Evolutionary conservation across 192 early-diverging fungal species (phyloP).

Genomic region (Bifiguratus adelaidae): DNA sequence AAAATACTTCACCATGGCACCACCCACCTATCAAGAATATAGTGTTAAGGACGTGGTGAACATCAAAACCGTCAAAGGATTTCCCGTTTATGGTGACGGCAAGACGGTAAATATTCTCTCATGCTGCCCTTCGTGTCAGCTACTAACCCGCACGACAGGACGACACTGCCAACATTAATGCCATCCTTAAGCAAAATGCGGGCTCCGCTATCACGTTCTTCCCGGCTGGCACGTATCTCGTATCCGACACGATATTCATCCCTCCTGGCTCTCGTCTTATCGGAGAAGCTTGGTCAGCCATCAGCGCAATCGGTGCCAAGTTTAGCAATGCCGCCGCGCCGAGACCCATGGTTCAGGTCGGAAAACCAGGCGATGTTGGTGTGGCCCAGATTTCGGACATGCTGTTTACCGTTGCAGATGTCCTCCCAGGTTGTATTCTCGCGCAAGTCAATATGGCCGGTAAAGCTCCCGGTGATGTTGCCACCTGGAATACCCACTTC

Average conservation of each 20-base stretch:
- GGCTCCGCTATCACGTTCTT: slow-evolving; percentile 18
- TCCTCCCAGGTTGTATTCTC: slow-evolving; percentile 18
- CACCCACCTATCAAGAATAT: slow-evolving; percentile 2
- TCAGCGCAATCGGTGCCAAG: slow-evolving; percentile 14
- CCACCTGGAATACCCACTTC: slow-evolving; percentile 26
- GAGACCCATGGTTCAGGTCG: slow-evolving; percentile 18
- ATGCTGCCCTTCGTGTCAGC: slow-evolving; percentile 1
- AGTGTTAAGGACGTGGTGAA: slow-evolving; percentile 1
- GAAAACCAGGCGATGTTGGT: slow-evolving; percentile 19
- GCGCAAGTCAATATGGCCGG: slow-evolving; percentile 18
- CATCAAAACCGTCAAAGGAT: background rate
- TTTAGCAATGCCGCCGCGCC: slow-evolving; percentile 15
- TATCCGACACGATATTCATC: slow-evolving; percentile 15
- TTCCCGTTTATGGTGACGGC: slow-evolving; percentile 2
- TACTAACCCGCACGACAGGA: background rate
- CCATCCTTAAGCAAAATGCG: background rate
- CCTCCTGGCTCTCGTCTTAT: slow-evolving; percentile 11
- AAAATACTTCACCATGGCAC: slow-evolving; percentile 5
- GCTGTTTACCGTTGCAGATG: slow-evolving; percentile 9
- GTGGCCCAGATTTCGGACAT: slow-evolving; percentile 21
- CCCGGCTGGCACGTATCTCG: slow-evolving; percentile 16
- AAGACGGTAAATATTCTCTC: background rate
- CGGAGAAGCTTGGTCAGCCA: slow-evolving; percentile 26
- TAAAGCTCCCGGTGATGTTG: slow-evolving; percentile 8
- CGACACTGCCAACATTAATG: slow-evolving; percentile 4